Evolutionary conservation across 352 stramenopile genomes (phyloP).

Genomic region (Pythium sp.): DNA sequence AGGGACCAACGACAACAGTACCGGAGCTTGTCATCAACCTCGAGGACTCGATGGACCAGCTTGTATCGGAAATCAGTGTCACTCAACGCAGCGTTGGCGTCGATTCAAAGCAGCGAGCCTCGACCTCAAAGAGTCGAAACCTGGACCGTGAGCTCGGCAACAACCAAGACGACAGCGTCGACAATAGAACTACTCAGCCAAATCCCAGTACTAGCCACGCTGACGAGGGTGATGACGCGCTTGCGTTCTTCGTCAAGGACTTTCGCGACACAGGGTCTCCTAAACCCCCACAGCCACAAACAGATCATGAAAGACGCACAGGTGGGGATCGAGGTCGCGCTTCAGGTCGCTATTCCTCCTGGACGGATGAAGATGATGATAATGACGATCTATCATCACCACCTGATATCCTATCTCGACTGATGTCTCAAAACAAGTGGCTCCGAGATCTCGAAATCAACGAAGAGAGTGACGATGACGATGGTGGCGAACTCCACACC

Average conservation of each 20-base stretch:
- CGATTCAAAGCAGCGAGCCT: background rate
- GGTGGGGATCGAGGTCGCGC: background rate
- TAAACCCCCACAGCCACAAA: background rate
- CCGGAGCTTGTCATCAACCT: slow-evolving; percentile 3
- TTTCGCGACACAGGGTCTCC: slow-evolving; percentile 11
- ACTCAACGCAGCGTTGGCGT: background rate
- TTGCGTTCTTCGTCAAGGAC: slow-evolving; percentile 37
- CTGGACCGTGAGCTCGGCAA: background rate
- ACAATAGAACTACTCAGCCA: background rate
- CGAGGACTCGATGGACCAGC: slow-evolving; percentile 22
- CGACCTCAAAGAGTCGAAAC: background rate
- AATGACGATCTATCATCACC: background rate
- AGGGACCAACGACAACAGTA: background rate
- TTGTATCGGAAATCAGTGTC: slow-evolving; percentile 3
- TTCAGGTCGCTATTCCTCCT: slow-evolving; percentile 12
- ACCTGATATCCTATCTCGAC: background rate
- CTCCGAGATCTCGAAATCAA: background rate
- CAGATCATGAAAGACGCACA: background rate
- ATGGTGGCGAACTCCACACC: slow-evolving; percentile 12
- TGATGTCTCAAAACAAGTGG: background rate
- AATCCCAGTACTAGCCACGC: background rate
- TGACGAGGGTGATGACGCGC: slow-evolving; percentile 24
- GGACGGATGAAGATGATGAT: background rate
- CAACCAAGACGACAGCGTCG: background rate
- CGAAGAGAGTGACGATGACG: slow-evolving; percentile 11